Evolutionary conservation across 129 eudicot species (phyloP).

Genomic region (Tagetes erecta): DNA sequence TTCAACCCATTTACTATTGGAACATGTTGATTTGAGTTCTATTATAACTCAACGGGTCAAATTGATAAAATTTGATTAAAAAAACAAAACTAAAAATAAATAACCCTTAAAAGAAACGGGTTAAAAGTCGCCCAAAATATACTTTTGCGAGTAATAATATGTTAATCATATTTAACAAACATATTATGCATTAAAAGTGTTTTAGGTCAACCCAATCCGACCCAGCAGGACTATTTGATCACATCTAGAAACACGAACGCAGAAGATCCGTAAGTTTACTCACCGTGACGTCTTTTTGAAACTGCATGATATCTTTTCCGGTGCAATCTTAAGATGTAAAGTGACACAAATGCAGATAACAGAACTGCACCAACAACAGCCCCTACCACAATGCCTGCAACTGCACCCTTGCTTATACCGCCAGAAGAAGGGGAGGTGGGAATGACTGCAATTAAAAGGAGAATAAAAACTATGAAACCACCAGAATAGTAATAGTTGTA

Average conservation of each 20-base stretch:
- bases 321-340: conserved; percentile 46
- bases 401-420: conserved; percentile 76
- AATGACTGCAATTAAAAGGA: conserved; percentile 42
- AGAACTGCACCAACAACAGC: conserved; percentile 62
- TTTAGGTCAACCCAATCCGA: not conserved
- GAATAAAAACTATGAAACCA: conserved; percentile 5
- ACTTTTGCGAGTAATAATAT: not conserved
- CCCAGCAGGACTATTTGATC: not conserved
- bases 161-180: not conserved
- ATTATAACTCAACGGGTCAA: not conserved
- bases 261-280: conserved; percentile 33
- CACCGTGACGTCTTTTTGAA: conserved; percentile 57
- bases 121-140: not conserved
- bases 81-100: not conserved
- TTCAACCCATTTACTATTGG: not conserved
- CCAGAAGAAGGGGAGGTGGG: conserved; percentile 48
- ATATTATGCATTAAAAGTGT: not conserved
- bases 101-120: not conserved
- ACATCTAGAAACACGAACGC: not conserved
- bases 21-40: not conserved
- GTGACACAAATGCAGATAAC: conserved; percentile 59
- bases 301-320: conserved; percentile 38
- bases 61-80: not conserved
- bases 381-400: conserved; percentile 72
- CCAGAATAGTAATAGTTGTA: not conserved